Conservation (phyloP, 371 early-diverging fungal genomes). For the Mortierella sp. region DNA sequence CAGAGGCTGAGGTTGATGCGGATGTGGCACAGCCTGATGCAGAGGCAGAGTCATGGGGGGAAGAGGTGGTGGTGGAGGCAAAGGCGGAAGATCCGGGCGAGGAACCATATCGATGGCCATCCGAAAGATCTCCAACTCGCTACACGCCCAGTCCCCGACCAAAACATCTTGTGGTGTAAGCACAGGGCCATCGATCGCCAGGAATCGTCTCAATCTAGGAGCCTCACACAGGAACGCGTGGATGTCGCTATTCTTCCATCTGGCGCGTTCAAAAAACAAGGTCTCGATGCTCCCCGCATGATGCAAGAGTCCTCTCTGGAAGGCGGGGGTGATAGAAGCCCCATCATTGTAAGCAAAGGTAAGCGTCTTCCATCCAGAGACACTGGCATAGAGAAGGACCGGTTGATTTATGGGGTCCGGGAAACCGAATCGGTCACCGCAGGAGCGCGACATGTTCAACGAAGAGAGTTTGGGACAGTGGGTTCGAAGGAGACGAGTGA, state of each 20-base stretch:
- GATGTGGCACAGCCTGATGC: no score
- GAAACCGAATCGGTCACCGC: neutral
- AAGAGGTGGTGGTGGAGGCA: neutral
- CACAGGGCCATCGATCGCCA: neutral
- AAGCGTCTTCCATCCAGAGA: neutral
- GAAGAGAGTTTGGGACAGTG: neutral
- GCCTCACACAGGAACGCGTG: neutral
- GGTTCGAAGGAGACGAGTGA: neutral
- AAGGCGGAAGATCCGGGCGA: neutral
- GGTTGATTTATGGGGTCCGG: neutral
- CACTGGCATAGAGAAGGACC: neutral
- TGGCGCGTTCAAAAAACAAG: neutral
- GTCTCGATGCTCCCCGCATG: neutral
- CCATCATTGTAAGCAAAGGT: neutral
- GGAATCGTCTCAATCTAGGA: neutral
- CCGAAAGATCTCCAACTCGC: neutral
- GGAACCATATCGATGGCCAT: neutral
- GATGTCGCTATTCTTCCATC: neutral
- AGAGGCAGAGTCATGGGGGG: no score
- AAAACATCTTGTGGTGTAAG: neutral
- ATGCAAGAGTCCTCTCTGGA: neutral
- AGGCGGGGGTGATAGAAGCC: neutral
- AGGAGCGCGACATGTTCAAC: neutral
- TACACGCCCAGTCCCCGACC: neutral
- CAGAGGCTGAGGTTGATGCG: no score